Evolutionary conservation across 2,329 filamentous ascomycete species (phyloP), one percentile per base, ranked within the genome.

Genomic region (Colletotrichum tamarilloi): DNA sequence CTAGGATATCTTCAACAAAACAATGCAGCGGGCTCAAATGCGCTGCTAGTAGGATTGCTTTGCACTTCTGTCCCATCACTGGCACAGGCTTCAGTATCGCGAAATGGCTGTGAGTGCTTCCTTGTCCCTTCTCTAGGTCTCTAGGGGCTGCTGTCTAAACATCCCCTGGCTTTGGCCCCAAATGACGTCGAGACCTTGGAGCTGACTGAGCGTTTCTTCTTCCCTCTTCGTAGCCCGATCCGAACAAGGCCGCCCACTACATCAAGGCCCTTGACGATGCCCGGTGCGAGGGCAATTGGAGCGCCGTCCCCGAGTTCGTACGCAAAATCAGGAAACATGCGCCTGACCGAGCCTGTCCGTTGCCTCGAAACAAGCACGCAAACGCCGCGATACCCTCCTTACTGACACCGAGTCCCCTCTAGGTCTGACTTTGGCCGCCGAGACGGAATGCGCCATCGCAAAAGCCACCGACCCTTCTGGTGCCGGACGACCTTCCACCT

Each of bases 281-380:
- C 76, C 93, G 97, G 79, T 97, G 95, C 83, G 92, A 96, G 79
- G 95, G 93, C 65, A 92, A 92, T 82, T 99, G 97, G 97, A 88
- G 91, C 77, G 91, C 94, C 35, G 89, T 98, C 35, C 94, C 94
- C 30, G 96, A 98, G 85, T 89, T 97, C 75, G 92, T 97, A 78
- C 92, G 96, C 81, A 99, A 99, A 84, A 90, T 98, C 79, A 93
- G 93, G 80, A 98, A 99, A 84, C 96, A 99, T 88, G 94, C 95
- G 78, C 93, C 95, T 53, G 90, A 94, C 74, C 91, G 94, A 82
- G 90, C 90, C 84, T 98, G 96, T 98, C 92, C 78, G 90, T 80
- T 22, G 19, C 71, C 67, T 73, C 66, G 66, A 72, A 53, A 30
- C 24, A 35, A 68, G 38, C 53, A 46, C 42, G 38, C 66, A n/a